phyloP scores from a whole-genome alignment of 306 rosid genomes.

The Lathyrus sativus region DNA sequence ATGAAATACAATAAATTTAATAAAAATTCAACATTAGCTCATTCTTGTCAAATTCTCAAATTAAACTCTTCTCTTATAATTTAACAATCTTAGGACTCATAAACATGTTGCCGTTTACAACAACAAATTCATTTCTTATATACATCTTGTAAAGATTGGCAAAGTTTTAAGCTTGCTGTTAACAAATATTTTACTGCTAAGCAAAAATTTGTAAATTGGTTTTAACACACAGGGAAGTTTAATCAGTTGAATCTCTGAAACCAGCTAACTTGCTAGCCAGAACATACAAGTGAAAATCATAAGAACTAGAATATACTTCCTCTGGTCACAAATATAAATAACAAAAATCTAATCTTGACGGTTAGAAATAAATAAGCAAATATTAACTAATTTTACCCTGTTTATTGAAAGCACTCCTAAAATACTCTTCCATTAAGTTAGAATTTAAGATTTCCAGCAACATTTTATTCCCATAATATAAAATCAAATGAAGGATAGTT shows the following conservation, averaged over 20 bases:
- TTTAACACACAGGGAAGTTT: neutral
- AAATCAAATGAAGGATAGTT: neutral
- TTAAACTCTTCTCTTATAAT: neutral
- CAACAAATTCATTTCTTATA: neutral
- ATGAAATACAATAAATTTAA: slow-evolving; percentile 7
- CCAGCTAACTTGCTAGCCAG: too few relatives aligned
- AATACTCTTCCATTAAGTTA: neutral
- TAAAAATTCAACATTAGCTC: slow-evolving; percentile 1
- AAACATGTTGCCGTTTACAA: neutral
- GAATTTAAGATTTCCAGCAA: neutral
- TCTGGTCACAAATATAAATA: neutral
- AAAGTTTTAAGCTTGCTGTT: neutral
- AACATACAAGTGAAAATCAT: too few relatives aligned
- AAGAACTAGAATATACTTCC: too few relatives aligned
- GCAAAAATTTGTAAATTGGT: neutral
- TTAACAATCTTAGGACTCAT: slow-evolving; percentile 13
- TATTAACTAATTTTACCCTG: neutral
- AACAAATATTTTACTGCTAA: neutral
- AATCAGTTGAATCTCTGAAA: slow-evolving; percentile 2
- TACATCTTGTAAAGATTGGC: neutral
- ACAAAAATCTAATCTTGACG: neutral
- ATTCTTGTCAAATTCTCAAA: neutral
- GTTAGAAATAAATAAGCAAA: neutral
- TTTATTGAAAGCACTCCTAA: neutral
- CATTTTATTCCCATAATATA: neutral